Percentiles rank a stretch among this genome's conserved stretches.
These are phyloP conservation scores for Aspergillus mulundensis DNA, from an alignment of 495 filamentous ascomycete species.

Conservation along the genomic window DNA sequence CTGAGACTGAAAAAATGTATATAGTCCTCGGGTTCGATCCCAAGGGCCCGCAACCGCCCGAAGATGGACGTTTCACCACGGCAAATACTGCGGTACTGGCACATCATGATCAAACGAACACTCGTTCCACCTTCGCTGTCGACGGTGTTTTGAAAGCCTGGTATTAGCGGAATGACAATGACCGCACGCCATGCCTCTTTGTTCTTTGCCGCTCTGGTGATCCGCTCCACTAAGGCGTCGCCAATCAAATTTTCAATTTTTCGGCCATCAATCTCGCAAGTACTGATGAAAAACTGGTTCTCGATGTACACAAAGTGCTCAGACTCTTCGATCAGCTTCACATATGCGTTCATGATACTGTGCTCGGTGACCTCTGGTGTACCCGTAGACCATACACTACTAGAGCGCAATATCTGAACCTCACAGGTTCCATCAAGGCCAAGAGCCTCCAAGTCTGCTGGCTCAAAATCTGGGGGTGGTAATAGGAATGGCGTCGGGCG, in stretches of 20 bases:
- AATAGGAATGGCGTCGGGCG: conserved; percentile 90
- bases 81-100: conserved; percentile 95
- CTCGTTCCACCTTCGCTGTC: conserved; percentile 91
- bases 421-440: conserved; percentile 93
- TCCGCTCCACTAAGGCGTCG: conserved; percentile 90
- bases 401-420: conserved; percentile 90
- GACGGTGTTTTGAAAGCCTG: conserved; percentile 96
- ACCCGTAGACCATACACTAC: conserved; percentile 86
- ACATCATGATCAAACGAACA: conserved; percentile 94
- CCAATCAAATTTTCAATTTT: conserved; percentile 92
- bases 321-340: conserved; percentile 88
- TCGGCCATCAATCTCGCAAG: conserved; percentile 79
- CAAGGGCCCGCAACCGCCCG: conserved; percentile 70
- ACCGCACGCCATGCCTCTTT: conserved; percentile 92
- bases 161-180: conserved; percentile 92
- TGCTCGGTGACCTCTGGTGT: conserved; percentile 77
- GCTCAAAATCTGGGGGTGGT: conserved; percentile 86
- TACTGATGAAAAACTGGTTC: conserved; percentile 98
- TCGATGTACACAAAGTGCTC: conserved; percentile 99
- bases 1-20: conserved; percentile 93
- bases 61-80: conserved; percentile 93
- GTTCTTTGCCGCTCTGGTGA: conserved; percentile 76
- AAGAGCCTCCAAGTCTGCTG: conserved; percentile 77
- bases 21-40: conserved; percentile 94
- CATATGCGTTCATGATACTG: conserved; percentile 94